Conservation (phyloP, 805 yeast genomes). For the Yamadazyma sp. region DNA sequence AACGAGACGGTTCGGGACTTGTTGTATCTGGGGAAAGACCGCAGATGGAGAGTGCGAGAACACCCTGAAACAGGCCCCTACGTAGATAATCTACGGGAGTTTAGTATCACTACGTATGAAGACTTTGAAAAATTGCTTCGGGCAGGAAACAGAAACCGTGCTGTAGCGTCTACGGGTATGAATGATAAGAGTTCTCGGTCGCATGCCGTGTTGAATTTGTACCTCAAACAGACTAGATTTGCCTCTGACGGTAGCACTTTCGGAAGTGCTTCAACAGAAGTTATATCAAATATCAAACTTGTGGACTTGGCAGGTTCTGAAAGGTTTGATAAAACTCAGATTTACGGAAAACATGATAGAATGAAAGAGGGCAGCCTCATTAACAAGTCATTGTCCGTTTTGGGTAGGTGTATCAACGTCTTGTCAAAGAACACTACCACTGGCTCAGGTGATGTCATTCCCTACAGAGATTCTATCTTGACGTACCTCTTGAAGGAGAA, state of each 20-base stretch:
- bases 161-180: conserved; percentile 73
- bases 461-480: conserved; percentile 72
- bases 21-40: conserved; percentile 25
- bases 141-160: conserved; percentile 55
- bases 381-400: conserved; percentile 72
- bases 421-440: conserved; percentile 42
- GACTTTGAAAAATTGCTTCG: conserved; percentile 50
- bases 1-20: conserved; percentile 76
- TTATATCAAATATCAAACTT: conserved; percentile 59
- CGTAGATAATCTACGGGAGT: conserved; percentile 65
- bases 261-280: conserved; percentile 46
- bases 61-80: conserved; percentile 66
- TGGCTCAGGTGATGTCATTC: conserved; percentile 33
- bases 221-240: conserved; percentile 56
- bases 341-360: conserved; percentile 52
- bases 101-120: conserved; percentile 43
- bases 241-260: conserved; percentile 19
- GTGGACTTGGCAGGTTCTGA: conserved; percentile 88
- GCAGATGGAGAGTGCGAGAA: conserved; percentile 58
- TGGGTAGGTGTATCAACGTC: conserved; percentile 64
- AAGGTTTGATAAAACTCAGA: conserved; percentile 60
- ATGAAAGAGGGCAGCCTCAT: conserved; percentile 75
- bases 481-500: conserved; percentile 77
- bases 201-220: conserved; percentile 73
- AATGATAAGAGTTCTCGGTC: conserved; percentile 75